Conservation (phyloP, 495 filamentous ascomycete genomes). For the Daldinia childiae region DNA sequence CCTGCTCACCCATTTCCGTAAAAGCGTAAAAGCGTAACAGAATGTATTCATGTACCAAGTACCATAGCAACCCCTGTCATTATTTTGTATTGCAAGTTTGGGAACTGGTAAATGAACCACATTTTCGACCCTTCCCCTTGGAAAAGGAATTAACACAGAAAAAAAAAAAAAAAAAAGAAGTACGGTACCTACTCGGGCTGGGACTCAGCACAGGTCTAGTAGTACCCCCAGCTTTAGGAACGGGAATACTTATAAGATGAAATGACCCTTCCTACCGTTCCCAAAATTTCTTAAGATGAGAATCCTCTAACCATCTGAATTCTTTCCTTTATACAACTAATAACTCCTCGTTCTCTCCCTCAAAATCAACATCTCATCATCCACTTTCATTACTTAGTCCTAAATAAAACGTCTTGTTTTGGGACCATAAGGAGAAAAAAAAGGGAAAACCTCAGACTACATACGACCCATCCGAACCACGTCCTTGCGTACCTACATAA, state of each 20-base stretch:
- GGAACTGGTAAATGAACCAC: constrained; percentile 44
- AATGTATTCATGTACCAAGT: constrained; percentile 31
- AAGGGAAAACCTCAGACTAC: constrained; percentile 16
- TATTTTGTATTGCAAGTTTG: constrained; percentile 37
- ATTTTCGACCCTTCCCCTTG: constrained; percentile 40
- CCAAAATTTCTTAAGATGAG: constrained; percentile 37
- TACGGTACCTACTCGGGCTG: constrained; percentile 39
- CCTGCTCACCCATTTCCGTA: constrained; percentile 23
- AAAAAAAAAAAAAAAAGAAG: constrained; percentile 31
- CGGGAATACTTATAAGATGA: constrained; percentile 43
- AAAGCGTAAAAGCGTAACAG: constrained; percentile 4
- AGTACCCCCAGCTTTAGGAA: constrained; percentile 38
- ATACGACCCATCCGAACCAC: constrained; percentile 36
- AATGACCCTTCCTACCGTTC: constrained; percentile 44
- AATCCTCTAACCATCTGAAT: constrained; percentile 38
- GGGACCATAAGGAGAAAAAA: constrained; percentile 33
- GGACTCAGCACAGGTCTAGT: constrained; percentile 40
- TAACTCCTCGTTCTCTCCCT: constrained; percentile 24
- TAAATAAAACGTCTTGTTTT: constrained; percentile 17
- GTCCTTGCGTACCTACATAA: constrained; percentile 39
- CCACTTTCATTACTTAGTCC: constrained; percentile 18
- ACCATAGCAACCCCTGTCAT: constrained; percentile 28
- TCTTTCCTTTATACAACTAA: constrained; percentile 40
- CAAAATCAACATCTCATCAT: constrained; percentile 18
- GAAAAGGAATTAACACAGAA: constrained; percentile 38